A percentile compares a stretch with the other conserved stretches of the same genome.
Conservation (phyloP, 2,329 filamentous ascomycete genomes). For the Stylonectria norvegica region DNA sequence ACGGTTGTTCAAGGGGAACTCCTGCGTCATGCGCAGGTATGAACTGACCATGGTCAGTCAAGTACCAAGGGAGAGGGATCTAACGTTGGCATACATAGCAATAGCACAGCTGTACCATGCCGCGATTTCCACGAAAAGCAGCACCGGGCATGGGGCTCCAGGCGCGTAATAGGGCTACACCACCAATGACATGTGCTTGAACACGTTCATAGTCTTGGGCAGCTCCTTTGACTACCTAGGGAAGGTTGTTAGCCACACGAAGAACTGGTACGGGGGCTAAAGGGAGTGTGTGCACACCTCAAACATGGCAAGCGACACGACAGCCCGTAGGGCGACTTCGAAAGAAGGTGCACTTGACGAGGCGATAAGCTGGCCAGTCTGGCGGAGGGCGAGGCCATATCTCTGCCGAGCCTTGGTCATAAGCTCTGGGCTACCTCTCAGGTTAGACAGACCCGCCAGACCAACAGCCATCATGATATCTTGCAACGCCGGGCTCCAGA, state of each 20-base stretch:
- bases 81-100: conserved; percentile 45
- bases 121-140: conserved; percentile 45
- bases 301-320: conserved; percentile 59
- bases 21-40: conserved; percentile 42
- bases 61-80: not conserved
- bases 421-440: conserved; percentile 45
- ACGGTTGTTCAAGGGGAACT: conserved; percentile 37
- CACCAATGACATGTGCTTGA: conserved; percentile 57
- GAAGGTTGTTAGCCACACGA: conserved; percentile 15
- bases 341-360: conserved; percentile 33
- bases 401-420: conserved; percentile 47
- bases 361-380: conserved; percentile 41
- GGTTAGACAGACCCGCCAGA: conserved; percentile 55
- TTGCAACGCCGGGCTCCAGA: conserved; percentile 39
- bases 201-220: conserved; percentile 48
- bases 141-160: conserved; percentile 38
- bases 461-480: conserved; percentile 56
- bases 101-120: conserved; percentile 54
- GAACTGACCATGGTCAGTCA: conserved; percentile 33
- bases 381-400: conserved; percentile 52
- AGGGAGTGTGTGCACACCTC: conserved; percentile 44
- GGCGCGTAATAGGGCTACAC: conserved; percentile 53
- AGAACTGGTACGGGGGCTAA: conserved; percentile 8
- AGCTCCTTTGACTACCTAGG: conserved; percentile 45
- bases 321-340: conserved; percentile 47